Base-by-base conservation (phyloP, 352 stramenopile species). In the Pythium brassicae region DNA sequence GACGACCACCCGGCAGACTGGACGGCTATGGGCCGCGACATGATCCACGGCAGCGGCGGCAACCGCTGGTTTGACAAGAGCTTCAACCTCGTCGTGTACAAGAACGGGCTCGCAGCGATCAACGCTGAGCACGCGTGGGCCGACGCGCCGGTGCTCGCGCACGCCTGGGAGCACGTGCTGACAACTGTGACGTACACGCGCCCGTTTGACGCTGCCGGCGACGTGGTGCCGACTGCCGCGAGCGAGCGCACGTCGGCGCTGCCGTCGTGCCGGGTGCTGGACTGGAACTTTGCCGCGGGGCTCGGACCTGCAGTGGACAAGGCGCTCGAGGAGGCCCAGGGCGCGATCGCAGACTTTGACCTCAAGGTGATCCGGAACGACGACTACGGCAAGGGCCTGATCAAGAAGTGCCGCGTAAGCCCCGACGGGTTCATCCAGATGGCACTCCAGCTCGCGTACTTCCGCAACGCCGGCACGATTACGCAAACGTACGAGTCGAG, bases 51-150 rank as follows among this genome's bases (percentile, higher is more conserved):
- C 56, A 87, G 47, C 49, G 94, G 94, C 37, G 74, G 78, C 51
- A 98, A 98, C 82, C 90, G 96, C 44, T 99, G 92, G 90, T 99
- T 98, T 62, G 97, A 99, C 73, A 99, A 99, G 76, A 95, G 85
- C 7, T 94, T 99, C 57, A 96, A 98, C 68, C 53, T 99, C 4
- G 83, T 99, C 34, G 83, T 97, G 32, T 98, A 95, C 61, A 86
- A 88, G 39, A 99, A 99, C 73, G 95, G 92, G 20, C 92, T 98
- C 29, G 82, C 81, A 48, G 96, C 94, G 19, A 83, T 98, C 59
- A 87, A 97, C 50, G 94, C 89, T 1, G 95, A 99, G 69, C 96
- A 99, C 68, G 85, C 92, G 19, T 97, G 89, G 89, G 89, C 89
- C 3, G 89, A 97, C 50, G 89, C 89, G 11, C 87, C 86, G 0